phyloP scores from a whole-genome alignment of 1,284 basidiomycete species.

The Boletellus dicymbophilus region DNA sequence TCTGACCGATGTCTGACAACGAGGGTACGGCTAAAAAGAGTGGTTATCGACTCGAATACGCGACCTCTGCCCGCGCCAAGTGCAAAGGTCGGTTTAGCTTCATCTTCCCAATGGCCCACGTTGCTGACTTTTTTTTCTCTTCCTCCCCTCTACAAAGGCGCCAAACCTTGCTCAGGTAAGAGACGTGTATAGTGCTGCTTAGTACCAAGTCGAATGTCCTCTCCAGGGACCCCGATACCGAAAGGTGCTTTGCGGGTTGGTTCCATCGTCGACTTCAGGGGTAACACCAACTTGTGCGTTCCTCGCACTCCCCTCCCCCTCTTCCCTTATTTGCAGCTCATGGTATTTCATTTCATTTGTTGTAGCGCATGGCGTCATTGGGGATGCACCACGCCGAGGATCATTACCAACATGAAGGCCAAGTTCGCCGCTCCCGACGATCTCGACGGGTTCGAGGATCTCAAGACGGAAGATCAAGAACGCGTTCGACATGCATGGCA shows the following conservation, averaged over 20 bases:
- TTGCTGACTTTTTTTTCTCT: constrained; percentile 21
- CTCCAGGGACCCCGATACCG: constrained; percentile 63
- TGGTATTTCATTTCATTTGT: background rate
- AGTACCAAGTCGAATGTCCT: too few relatives aligned
- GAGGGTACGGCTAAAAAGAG: constrained; percentile 48
- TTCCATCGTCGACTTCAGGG: constrained; percentile 74
- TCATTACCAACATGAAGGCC: constrained; percentile 75
- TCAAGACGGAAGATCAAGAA: constrained; percentile 64
- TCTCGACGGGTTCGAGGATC: constrained; percentile 72
- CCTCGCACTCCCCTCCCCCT: constrained; percentile 8
- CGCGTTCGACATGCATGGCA: constrained; percentile 71
- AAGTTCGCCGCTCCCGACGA: constrained; percentile 60
- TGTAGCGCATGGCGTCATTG: constrained; percentile 77
- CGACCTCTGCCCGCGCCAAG: constrained; percentile 64
- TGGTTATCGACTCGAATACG: constrained; percentile 81
- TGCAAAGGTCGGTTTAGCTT: constrained; percentile 71
- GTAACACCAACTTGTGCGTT: constrained; percentile 71
- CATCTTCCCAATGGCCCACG: constrained; percentile 16
- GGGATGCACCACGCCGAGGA: constrained; percentile 75
- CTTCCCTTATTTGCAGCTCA: background rate
- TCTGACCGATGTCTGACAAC: constrained; percentile 55
- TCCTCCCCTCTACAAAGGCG: constrained; percentile 48
- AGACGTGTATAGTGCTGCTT: constrained; percentile 7
- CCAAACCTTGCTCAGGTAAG: constrained; percentile 75
- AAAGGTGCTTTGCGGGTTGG: constrained; percentile 80